These are phyloP conservation scores for Tylopilus vinaceipallidus DNA, from an alignment of 768 basidiomycete genomes.

Conservation along the genomic window DNA sequence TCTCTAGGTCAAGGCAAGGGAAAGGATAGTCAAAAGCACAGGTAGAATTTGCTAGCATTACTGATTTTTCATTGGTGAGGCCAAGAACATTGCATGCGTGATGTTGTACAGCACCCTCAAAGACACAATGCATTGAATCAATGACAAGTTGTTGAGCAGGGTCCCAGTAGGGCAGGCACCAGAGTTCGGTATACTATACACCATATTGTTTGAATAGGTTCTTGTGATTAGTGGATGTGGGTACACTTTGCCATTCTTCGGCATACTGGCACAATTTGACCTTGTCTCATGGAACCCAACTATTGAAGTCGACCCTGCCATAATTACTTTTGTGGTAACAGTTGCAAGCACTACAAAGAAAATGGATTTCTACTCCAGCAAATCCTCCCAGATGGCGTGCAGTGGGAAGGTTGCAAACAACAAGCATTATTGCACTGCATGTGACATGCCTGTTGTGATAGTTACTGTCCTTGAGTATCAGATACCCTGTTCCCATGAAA, in stretches of 20 bases:
- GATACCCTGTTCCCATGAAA: constrained; percentile 32
- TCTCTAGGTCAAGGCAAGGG: background rate
- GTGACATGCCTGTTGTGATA: too few relatives aligned
- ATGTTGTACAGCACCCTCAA: constrained; percentile 8
- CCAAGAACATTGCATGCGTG: constrained; percentile 3
- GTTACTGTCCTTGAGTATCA: constrained; percentile 16
- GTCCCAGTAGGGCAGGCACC: constrained; percentile 28
- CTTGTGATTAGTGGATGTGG: background rate
- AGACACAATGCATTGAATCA: constrained; percentile 27
- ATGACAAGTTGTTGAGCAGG: constrained; percentile 15
- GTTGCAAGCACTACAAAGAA: constrained; percentile 31
- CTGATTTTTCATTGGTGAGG: background rate
- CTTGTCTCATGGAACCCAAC: constrained; percentile 15
- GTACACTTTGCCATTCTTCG: constrained; percentile 14
- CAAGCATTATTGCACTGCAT: constrained; percentile 1
- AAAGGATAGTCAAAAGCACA: background rate
- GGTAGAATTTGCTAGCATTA: background rate
- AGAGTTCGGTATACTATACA: constrained; percentile 18
- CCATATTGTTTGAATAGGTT: constrained; percentile 10
- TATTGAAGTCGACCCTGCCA: constrained; percentile 7
- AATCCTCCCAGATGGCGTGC: constrained; percentile 27
- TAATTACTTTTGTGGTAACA: constrained; percentile 13
- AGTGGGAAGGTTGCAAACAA: constrained; percentile 38
- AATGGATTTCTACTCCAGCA: constrained; percentile 18
- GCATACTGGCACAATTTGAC: constrained; percentile 6